phyloP scores from a whole-genome alignment of 495 filamentous ascomycete species.

The Talaromyces adpressus region DNA sequence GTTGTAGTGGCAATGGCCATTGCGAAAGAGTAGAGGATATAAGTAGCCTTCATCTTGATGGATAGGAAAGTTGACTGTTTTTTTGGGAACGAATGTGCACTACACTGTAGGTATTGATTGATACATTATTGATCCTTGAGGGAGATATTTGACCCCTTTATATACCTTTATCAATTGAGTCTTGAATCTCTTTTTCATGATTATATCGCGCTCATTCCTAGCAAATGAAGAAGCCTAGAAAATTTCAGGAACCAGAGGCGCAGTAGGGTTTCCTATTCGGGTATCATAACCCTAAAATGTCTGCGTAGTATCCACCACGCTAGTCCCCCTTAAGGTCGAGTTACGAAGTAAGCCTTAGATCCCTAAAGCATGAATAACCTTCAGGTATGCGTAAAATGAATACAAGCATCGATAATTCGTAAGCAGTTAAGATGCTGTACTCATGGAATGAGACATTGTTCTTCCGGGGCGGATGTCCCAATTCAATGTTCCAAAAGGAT shows the following conservation, averaged over 20 bases:
- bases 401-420: too few relatives aligned
- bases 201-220: too few relatives aligned
- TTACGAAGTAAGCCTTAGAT: not conserved
- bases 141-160: not conserved
- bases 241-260: not conserved
- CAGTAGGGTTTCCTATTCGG: not conserved
- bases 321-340: not conserved
- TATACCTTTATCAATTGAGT: not conserved
- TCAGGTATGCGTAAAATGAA: too few relatives aligned
- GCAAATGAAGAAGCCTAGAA: constrained; percentile 4
- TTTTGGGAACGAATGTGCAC: too few relatives aligned
- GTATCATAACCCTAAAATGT: not conserved
- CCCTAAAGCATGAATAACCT: too few relatives aligned
- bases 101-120: not conserved
- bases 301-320: not conserved
- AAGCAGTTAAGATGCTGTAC: not conserved
- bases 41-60: constrained; percentile 1
- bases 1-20: not conserved
- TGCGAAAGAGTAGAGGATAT: not conserved
- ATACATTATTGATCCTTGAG: not conserved
- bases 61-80: not conserved
- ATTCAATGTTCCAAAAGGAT: not conserved
- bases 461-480: too few relatives aligned
- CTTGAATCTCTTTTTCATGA: not conserved
- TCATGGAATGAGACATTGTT: not conserved